phyloP scores from a whole-genome alignment of 306 rosid genomes.

The Quercus bicolor region DNA sequence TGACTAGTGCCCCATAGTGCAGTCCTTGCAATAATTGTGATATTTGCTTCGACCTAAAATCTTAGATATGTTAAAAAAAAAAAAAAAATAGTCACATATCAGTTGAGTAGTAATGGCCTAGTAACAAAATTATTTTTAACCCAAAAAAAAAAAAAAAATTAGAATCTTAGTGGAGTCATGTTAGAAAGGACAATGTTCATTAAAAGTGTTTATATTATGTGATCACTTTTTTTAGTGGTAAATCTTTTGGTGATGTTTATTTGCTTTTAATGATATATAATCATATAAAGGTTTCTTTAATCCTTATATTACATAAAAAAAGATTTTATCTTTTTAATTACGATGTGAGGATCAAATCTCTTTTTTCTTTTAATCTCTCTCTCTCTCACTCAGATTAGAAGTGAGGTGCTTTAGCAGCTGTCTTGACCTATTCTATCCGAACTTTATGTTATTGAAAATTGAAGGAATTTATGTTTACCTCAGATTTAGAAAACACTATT shows the following conservation, averaged over 20 bases:
- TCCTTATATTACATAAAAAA: too few relatives aligned
- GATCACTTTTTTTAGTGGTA: background rate
- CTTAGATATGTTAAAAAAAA: background rate
- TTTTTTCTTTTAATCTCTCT: too few relatives aligned
- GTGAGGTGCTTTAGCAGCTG: background rate
- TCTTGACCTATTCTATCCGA: background rate
- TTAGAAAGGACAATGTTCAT: background rate
- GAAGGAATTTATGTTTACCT: conserved; percentile 1
- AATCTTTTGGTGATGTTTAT: background rate
- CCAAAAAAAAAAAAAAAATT: background rate
- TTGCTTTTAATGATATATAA: background rate
- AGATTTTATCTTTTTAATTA: too few relatives aligned
- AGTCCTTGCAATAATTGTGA: background rate
- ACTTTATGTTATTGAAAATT: background rate
- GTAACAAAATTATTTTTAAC: background rate
- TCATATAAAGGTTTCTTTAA: background rate
- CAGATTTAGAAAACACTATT: conserved; percentile 6
- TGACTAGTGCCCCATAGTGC: too few relatives aligned
- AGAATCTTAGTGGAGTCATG: background rate
- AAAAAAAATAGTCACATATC: too few relatives aligned
- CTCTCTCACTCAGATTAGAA: too few relatives aligned
- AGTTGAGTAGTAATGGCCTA: too few relatives aligned
- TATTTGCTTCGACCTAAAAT: background rate
- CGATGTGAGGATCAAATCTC: too few relatives aligned
- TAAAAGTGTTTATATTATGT: background rate